Evolutionary conservation across 106 monocot species (phyloP), one percentile per base, ranked within the genome.

Genomic region (Posidonia australis): DNA sequence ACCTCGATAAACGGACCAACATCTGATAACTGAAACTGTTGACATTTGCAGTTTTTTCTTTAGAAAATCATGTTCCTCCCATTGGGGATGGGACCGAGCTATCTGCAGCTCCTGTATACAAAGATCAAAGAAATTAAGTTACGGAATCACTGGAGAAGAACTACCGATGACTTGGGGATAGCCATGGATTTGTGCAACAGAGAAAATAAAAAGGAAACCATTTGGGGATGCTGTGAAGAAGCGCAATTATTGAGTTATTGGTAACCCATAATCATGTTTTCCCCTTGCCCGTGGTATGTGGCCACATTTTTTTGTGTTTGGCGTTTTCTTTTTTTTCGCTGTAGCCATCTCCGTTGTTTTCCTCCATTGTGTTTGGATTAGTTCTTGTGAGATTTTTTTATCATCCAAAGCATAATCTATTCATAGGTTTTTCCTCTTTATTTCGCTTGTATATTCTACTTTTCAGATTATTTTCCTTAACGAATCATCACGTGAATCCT

Each of bases 1-100:
- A 62, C 18, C 22, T 44, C 12, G 21, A 0, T 20, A 3, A 44
- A 12, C 4, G 19, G 11, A 42, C 5, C 42, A 44, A 42, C 62
- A 1, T 64, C 45, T 54, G 62, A 54, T 16, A 68, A 55, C 67
- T 76, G 52, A 68, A 30, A n/a, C 22, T 67, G 24, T 23, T n/a
- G 19, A 19, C 21, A 20, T 13, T 43, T 12, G 20, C 42, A 16
- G 23, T 22, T 42, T 67, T 41, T 10, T 17, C 22, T 5, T 3
- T 54, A 20, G 19, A 36, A 24, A 20, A 23, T 41, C 16, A 43
- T 10, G 49, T 17, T 17, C 25, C 12, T 26, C 14, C 42, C 16
- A 45, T 53, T 22, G 17, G 29, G 22, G 44, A 55, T 1, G 20
- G 19, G 19, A 13, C 20, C 22, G 9, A 7, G 57, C 2, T 66